Conservation (phyloP, 2,329 filamentous ascomycete genomes). For the Diaporthe capsici region DNA sequence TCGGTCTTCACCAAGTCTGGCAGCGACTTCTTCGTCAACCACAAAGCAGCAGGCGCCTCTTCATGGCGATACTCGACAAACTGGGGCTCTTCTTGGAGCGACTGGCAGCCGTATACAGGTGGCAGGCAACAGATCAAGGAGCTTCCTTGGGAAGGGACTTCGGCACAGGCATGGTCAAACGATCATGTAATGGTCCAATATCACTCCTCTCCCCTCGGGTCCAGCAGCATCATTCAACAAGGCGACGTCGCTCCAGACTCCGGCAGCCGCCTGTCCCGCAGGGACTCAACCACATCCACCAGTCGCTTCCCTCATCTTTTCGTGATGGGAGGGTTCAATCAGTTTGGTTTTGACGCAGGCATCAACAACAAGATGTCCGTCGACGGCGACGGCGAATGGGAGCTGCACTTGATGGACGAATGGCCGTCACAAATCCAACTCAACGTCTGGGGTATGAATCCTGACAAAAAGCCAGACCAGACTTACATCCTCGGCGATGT, state of each 20-base stretch:
- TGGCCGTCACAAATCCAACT: slow-evolving; percentile 74
- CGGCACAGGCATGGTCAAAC: slow-evolving; percentile 70
- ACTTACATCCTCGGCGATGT: slow-evolving; percentile 72
- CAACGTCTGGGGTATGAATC: slow-evolving; percentile 77
- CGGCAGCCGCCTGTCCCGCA: slow-evolving; percentile 4
- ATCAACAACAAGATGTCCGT: slow-evolving; percentile 66
- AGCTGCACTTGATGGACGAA: slow-evolving; percentile 72
- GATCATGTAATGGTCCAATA: slow-evolving; percentile 76
- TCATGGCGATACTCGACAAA: slow-evolving; percentile 74
- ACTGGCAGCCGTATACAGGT: slow-evolving; percentile 69
- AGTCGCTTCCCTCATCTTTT: slow-evolving; percentile 74
- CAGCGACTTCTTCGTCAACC: slow-evolving; percentile 62
- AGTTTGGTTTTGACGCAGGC: slow-evolving; percentile 75
- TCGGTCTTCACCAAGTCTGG: slow-evolving; percentile 61
- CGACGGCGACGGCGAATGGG: slow-evolving; percentile 65
- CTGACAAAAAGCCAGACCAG: slow-evolving; percentile 72
- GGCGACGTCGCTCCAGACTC: slow-evolving; percentile 59
- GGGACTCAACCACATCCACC: neutral
- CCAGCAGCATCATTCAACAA: slow-evolving; percentile 72
- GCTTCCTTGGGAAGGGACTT: slow-evolving; percentile 71
- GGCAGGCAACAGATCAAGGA: slow-evolving; percentile 63
- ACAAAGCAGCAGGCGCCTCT: slow-evolving; percentile 73
- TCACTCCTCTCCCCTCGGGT: slow-evolving; percentile 71
- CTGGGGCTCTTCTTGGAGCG: slow-evolving; percentile 71
- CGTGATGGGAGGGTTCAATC: slow-evolving; percentile 73